Percentiles rank a stretch among this genome's conserved stretches.
phyloP scores from a whole-genome alignment of 208 protist genomes.

The Naegleria lovaniensis region DNA sequence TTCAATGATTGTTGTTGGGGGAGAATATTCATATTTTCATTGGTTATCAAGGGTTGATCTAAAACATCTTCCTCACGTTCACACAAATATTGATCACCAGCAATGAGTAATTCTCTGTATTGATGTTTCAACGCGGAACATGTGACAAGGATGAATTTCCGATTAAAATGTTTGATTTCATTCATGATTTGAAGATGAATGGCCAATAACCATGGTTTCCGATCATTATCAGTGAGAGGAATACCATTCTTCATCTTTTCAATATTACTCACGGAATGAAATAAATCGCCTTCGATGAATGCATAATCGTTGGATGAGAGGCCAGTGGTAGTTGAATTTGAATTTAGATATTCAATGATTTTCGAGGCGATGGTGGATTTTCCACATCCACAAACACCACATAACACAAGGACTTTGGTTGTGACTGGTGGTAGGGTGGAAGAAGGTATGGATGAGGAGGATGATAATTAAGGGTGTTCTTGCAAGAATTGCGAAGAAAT shows the following conservation, averaged over 20 bases:
- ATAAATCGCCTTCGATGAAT: slow-evolving; percentile 65
- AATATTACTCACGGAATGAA: slow-evolving; percentile 53
- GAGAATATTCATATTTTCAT: no score
- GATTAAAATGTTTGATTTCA: neutral
- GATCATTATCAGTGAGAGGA: slow-evolving; percentile 63
- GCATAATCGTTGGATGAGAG: slow-evolving; percentile 29
- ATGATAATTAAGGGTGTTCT: no score
- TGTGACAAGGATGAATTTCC: slow-evolving; percentile 48
- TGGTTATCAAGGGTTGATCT: no score
- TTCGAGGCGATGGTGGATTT: slow-evolving; percentile 61
- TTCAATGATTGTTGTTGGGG: no score
- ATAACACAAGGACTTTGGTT: slow-evolving; percentile 60
- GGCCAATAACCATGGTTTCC: slow-evolving; percentile 58
- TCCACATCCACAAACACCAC: slow-evolving; percentile 60
- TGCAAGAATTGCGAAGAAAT: no score
- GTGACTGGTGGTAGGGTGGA: neutral
- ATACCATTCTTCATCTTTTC: slow-evolving; percentile 59
- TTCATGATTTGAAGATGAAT: neutral
- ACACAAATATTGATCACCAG: no score
- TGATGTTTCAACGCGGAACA: slow-evolving; percentile 56
- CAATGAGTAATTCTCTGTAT: slow-evolving; percentile 55
- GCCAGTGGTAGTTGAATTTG: no score
- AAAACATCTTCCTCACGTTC: no score
- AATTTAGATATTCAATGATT: slow-evolving; percentile 28
- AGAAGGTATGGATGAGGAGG: no score